Conservation (phyloP, 2,329 filamentous ascomycete species). For the Penicillium italicum region DNA sequence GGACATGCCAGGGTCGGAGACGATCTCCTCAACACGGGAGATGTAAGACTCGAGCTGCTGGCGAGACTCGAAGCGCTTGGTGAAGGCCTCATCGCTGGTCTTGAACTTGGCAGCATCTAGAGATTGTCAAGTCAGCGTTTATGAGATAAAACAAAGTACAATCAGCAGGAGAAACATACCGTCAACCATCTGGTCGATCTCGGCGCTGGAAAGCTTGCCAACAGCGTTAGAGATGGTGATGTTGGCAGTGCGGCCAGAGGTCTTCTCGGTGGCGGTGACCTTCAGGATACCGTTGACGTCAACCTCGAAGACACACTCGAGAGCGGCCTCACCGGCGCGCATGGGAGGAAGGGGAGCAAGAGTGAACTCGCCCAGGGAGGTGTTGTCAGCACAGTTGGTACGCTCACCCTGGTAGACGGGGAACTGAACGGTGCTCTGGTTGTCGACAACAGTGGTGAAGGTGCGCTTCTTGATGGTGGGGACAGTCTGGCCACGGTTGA, state of each 20-base stretch:
- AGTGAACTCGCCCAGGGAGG: slow-evolving; percentile 94
- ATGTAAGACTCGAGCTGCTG: slow-evolving; percentile 99
- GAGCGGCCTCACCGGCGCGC: slow-evolving; percentile 91
- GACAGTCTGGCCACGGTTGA: slow-evolving; percentile 72
- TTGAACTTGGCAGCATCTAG: slow-evolving; percentile 96
- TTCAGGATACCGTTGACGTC: slow-evolving; percentile 99
- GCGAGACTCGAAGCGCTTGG: slow-evolving; percentile 98
- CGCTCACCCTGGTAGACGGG: slow-evolving; percentile 94
- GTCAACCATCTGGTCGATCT: slow-evolving; percentile 98
- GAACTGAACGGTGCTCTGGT: slow-evolving; percentile 82
- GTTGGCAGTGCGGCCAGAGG: slow-evolving; percentile 94
- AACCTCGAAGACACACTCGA: slow-evolving; percentile 98
- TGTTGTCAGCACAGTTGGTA: slow-evolving; percentile 98
- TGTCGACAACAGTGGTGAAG: slow-evolving; percentile 70
- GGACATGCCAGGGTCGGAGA: slow-evolving; percentile 91
- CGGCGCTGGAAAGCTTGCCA: slow-evolving; percentile 87
- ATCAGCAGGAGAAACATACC: slow-evolving; percentile 49
- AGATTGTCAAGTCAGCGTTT: slow-evolving; percentile 11
- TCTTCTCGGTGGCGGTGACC: slow-evolving; percentile 99
- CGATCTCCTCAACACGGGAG: slow-evolving; percentile 95
- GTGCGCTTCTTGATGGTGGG: slow-evolving; percentile 80
- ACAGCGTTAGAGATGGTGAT: slow-evolving; percentile 99
- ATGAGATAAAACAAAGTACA: neutral
- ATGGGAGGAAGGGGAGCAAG: slow-evolving; percentile 80
- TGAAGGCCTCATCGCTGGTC: slow-evolving; percentile 94